phyloP scores from a whole-genome alignment of 2,329 filamentous ascomycete species.

The Pseudogymnoascus sp. region DNA sequence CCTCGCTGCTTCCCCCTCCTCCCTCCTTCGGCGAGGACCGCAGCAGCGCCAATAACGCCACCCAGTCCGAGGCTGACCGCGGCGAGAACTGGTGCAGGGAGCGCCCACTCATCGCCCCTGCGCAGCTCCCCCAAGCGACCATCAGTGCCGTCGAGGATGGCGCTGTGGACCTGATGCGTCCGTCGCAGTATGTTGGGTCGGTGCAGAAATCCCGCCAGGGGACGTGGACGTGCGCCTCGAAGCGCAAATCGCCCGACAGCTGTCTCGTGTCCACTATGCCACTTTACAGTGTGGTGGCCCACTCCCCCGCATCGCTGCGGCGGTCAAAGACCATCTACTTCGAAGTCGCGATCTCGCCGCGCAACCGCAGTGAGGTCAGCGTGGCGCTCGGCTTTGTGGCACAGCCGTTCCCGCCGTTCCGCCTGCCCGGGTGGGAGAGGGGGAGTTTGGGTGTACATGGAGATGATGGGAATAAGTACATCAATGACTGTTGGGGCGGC shows the following conservation, averaged over 20 bases:
- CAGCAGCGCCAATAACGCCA: constrained; percentile 63
- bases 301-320: constrained; percentile 44
- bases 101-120: constrained; percentile 50
- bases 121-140: constrained; percentile 39
- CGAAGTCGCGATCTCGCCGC: constrained; percentile 53
- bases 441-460: constrained; percentile 68
- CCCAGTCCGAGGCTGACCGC: constrained; percentile 52
- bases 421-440: constrained; percentile 74
- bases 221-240: constrained; percentile 41
- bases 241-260: constrained; percentile 45
- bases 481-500: constrained; percentile 69
- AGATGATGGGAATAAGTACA: constrained; percentile 68
- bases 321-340: constrained; percentile 57
- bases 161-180: constrained; percentile 47
- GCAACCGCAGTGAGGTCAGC: constrained; percentile 32
- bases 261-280: constrained; percentile 62
- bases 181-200: constrained; percentile 39
- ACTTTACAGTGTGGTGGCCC: constrained; percentile 54
- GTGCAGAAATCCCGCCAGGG: constrained; percentile 41
- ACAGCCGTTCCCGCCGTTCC: constrained; percentile 68
- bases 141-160: constrained; percentile 40
- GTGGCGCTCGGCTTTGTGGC: constrained; percentile 64
- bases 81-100: constrained; percentile 58
- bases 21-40: constrained; percentile 57
- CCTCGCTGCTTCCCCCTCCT: constrained; percentile 62